Percentiles rank a stretch among this genome's conserved stretches.
These are phyloP conservation scores for Omphalea diandra DNA, from an alignment of 441 rosid species.

Conservation along the genomic window DNA sequence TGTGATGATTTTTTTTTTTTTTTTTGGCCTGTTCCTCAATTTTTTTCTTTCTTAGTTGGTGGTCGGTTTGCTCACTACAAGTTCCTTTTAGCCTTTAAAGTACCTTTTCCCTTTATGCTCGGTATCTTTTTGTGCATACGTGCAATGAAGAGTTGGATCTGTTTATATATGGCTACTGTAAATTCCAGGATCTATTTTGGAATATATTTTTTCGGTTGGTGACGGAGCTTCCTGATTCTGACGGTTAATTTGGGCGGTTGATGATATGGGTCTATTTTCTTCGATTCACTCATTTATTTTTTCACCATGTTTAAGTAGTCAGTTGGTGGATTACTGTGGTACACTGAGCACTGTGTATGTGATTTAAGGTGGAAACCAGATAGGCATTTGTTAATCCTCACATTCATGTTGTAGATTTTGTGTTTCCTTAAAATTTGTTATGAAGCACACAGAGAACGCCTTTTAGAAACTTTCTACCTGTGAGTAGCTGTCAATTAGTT, in stretches of 20 bases:
- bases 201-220: not conserved
- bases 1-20: not conserved
- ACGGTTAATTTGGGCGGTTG: conserved; percentile 12
- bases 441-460: not conserved
- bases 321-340: not conserved
- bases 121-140: conserved; percentile 4
- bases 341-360: too few relatives aligned
- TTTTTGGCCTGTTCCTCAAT: not conserved
- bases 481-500: not conserved
- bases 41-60: not conserved
- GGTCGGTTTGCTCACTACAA: conserved; percentile 19
- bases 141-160: conserved; percentile 4
- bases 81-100: conserved; percentile 19
- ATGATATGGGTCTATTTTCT: not conserved
- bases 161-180: not conserved
- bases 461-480: not conserved
- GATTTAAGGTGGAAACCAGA: not conserved
- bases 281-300: not conserved
- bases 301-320: not conserved
- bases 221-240: conserved; percentile 12
- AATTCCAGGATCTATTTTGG: not conserved
- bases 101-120: conserved; percentile 1
- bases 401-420: not conserved
- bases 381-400: not conserved
- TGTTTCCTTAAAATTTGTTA: not conserved